Evolutionary conservation across 306 rosid genomes (phyloP).

Genomic region (Rosa multiflora): DNA sequence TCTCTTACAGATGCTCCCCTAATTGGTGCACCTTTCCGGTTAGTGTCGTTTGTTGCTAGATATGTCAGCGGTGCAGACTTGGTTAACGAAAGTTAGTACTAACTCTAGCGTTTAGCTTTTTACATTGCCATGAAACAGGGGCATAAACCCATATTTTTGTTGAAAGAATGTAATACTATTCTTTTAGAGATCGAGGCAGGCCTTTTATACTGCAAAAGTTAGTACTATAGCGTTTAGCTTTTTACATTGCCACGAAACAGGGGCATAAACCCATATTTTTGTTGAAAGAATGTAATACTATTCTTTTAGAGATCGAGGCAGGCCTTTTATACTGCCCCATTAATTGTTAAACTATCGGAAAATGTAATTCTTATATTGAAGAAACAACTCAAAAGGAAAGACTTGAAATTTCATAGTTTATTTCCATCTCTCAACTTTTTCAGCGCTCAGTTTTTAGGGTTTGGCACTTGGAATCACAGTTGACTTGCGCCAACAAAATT

Average conservation of each 20-base stretch:
- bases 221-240: constrained; percentile 31
- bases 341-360: constrained; percentile 25
- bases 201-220: constrained; percentile 33
- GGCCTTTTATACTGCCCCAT: constrained; percentile 35
- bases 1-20: constrained; percentile 81
- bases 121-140: neutral
- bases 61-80: constrained; percentile 92
- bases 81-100: constrained; percentile 43
- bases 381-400: constrained; percentile 4
- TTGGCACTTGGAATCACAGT: neutral
- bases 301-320: constrained; percentile 18
- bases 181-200: constrained; percentile 23
- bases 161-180: constrained; percentile 29
- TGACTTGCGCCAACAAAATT: too few species aligned
- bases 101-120: constrained; percentile 31
- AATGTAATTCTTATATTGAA: constrained; percentile 14
- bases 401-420: neutral
- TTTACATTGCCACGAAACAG: neutral
- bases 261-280: neutral
- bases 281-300: constrained; percentile 28
- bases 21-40: constrained; percentile 86
- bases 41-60: constrained; percentile 79
- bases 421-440: neutral
- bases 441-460: neutral
- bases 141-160: constrained; percentile 4